These are phyloP conservation scores for Odonthalia washingtoniensis DNA, from an alignment of 31 red algal genomes.

Conservation along the genomic window DNA sequence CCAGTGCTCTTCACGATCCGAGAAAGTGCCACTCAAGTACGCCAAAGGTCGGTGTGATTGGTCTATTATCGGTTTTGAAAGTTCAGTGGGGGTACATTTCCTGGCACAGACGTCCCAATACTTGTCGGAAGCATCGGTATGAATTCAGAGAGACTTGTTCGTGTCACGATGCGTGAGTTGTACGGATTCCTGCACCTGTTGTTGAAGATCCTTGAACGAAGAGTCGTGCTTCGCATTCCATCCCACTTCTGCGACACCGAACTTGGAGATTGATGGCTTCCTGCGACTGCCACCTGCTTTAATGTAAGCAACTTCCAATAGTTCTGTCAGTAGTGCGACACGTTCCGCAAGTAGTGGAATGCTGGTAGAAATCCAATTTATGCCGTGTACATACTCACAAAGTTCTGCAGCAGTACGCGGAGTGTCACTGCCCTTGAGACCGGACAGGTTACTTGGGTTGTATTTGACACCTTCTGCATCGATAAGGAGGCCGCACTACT, in stretches of 20 bases:
- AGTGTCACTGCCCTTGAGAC: background rate
- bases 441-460: no score
- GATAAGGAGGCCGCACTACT: no score
- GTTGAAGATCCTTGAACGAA: constrained; percentile 22
- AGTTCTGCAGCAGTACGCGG: constrained; percentile 42
- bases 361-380: constrained; percentile 21
- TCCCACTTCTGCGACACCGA: background rate
- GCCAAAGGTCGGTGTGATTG: background rate
- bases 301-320: no score
- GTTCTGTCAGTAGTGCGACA: background rate
- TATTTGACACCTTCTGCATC: no score
- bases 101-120: constrained; percentile 3
- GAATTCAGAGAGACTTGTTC: background rate
- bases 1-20: constrained; percentile 9
- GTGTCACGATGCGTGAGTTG: constrained; percentile 4
- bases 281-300: background rate
- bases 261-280: constrained; percentile 26
- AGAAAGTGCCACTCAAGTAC: constrained; percentile 26
- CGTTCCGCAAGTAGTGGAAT: background rate
- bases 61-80: background rate
- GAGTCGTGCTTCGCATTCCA: no score
- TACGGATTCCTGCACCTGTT: background rate
- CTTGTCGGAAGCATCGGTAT: constrained; percentile 27
- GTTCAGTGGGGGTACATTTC: background rate
- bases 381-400: constrained; percentile 25